Percentiles rank a stretch among this genome's conserved stretches.
phyloP scores from a whole-genome alignment of 2,329 filamentous ascomycete species.

The Bipolaris zeicola region DNA sequence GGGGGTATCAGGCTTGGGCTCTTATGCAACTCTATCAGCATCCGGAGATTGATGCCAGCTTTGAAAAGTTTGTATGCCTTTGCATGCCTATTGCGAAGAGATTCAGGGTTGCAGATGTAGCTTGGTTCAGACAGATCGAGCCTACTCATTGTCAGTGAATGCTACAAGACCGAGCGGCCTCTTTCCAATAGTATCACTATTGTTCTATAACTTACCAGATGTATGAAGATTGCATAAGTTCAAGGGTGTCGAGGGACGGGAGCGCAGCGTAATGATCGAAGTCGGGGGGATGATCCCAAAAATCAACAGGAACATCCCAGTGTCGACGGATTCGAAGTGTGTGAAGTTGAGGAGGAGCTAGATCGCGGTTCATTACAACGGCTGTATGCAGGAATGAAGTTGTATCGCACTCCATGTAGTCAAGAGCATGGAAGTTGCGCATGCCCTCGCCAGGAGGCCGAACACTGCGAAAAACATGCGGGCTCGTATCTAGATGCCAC shows the following conservation, averaged over 20 bases:
- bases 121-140: constrained; percentile 13
- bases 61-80: constrained; percentile 35
- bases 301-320: constrained; percentile 24
- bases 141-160: constrained; percentile 4
- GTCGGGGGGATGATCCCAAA: constrained; percentile 38
- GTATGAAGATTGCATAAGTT: constrained; percentile 34
- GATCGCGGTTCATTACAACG: constrained; percentile 31
- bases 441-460: constrained; percentile 33
- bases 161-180: neutral
- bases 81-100: constrained; percentile 34
- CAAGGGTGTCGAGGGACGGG: constrained; percentile 33
- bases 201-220: constrained; percentile 8
- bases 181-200: neutral
- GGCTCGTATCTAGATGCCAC: constrained; percentile 21
- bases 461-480: constrained; percentile 22
- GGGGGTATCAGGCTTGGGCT: constrained; percentile 36
- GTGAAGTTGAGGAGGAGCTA: constrained; percentile 38
- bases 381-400: constrained; percentile 39
- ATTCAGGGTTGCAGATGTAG: constrained; percentile 34
- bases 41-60: constrained; percentile 33
- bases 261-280: constrained; percentile 32
- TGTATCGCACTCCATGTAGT: constrained; percentile 36
- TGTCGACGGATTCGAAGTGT: constrained; percentile 36
- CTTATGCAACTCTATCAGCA: constrained; percentile 34
- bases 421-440: constrained; percentile 40